Base-by-base conservation (phyloP, 257 asterid genomes). In the Solanum bulbocastanum region DNA sequence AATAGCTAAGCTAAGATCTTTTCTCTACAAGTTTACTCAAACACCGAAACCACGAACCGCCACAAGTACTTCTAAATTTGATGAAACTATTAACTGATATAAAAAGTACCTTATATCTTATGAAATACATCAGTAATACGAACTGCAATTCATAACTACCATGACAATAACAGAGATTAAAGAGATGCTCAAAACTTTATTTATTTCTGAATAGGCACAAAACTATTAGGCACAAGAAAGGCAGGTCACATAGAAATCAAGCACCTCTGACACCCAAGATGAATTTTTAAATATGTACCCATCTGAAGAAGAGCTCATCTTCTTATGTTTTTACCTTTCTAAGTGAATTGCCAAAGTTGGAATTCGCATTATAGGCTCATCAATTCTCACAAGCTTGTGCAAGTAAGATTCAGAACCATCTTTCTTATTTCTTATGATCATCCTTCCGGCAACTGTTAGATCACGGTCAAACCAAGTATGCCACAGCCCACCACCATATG, bases 381-480 rank as follows among this genome's bases (percentile, higher is more conserved):
- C 93, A 83, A 96, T 90, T 88, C 93, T 93, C 75, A 97, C 94
- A 87, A 97, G 98, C 84, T 88, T 90, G 87, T 96, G 99, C 8
- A 92, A 90, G 91, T 91, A 97, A 27, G 95, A 91, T 37, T 78
- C 92, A 18, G 93, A 89, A 30, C 96, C 95, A 90, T 94, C 94
- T 88, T 95, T 95, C 91, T 81, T 86, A 86, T 90, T 92, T 90
- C 91, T 92, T 60, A 95, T 84, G 56, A 97, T 93, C 81, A 96
- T 93, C 92, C 99, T 94, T 75, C 99, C 99, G 5, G 99, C 99
- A 92, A 97, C 87, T 39, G 96, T 88, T 90, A 97, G 91, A 90
- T 97, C 99, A 40, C 98, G 98, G 87, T 97, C 99, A 88, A 97
- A 97, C 99, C 99, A 97, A 37, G 99, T 97, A 78, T 97, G 98